Conservation (phyloP, 176 grass and related monocot genomes). For the Avena sativa region DNA sequence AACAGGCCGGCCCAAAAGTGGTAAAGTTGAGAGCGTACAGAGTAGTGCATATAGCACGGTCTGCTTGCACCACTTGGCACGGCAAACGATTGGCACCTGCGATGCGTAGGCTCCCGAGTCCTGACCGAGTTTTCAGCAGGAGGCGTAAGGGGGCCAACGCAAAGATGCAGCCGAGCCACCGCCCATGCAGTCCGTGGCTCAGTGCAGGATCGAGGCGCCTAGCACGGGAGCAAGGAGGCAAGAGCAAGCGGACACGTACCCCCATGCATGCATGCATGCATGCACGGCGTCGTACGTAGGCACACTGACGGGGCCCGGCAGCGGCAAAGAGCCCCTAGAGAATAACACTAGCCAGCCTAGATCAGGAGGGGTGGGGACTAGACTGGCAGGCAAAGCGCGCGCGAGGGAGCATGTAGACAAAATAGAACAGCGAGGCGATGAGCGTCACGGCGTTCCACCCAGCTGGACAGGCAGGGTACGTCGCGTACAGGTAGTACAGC, state of each 20-base stretch:
- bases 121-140: too few relatives aligned
- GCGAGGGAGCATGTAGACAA: background rate
- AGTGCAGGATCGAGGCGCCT: background rate
- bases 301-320: background rate
- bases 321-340: background rate
- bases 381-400: background rate
- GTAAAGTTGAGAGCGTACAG: too few relatives aligned
- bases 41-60: too few relatives aligned
- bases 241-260: background rate
- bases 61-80: too few relatives aligned
- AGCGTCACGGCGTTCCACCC: constrained; percentile 1
- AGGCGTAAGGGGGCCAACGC: too few relatives aligned
- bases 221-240: background rate
- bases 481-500: background rate
- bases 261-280: background rate
- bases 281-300: background rate
- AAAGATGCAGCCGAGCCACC: background rate
- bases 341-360: background rate
- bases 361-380: background rate
- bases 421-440: background rate
- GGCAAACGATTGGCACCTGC: too few relatives aligned
- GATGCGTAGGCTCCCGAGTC: too few relatives aligned
- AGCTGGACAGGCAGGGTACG: background rate
- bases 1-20: too few relatives aligned
- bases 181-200: background rate